phyloP scores from a whole-genome alignment of 768 basidiomycete genomes.

The Suillus americanus region DNA sequence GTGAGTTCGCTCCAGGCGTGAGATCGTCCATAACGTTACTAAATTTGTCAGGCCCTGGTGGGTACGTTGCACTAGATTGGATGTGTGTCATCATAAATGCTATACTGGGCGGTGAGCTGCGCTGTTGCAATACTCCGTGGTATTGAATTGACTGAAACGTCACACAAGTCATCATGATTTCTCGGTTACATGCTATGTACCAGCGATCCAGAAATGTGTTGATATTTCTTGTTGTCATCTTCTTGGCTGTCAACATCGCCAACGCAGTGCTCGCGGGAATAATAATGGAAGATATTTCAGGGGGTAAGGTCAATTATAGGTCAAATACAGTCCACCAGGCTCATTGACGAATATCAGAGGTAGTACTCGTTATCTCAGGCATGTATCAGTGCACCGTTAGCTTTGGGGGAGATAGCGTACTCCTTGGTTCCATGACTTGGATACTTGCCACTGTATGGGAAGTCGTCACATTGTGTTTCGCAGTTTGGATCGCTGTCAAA shows the following conservation, averaged over 20 bases:
- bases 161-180: neutral
- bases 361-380: neutral
- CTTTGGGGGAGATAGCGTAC: neutral
- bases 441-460: neutral
- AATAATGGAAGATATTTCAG: neutral
- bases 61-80: neutral
- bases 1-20: neutral
- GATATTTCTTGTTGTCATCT: neutral
- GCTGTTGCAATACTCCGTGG: neutral
- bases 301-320: neutral
- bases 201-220: neutral
- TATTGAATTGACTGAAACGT: neutral
- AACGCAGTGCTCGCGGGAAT: neutral
- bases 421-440: neutral
- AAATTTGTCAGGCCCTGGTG: neutral
- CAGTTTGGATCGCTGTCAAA: neutral
- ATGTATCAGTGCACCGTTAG: neutral
- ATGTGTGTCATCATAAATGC: neutral
- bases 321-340: neutral
- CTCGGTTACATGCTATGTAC: neutral
- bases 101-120: neutral
- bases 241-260: neutral
- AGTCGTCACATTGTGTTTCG: neutral
- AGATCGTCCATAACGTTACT: neutral
- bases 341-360: neutral